Evolutionary conservation across 331 rosid species (phyloP).

Genomic region (Quercus tomentella): DNA sequence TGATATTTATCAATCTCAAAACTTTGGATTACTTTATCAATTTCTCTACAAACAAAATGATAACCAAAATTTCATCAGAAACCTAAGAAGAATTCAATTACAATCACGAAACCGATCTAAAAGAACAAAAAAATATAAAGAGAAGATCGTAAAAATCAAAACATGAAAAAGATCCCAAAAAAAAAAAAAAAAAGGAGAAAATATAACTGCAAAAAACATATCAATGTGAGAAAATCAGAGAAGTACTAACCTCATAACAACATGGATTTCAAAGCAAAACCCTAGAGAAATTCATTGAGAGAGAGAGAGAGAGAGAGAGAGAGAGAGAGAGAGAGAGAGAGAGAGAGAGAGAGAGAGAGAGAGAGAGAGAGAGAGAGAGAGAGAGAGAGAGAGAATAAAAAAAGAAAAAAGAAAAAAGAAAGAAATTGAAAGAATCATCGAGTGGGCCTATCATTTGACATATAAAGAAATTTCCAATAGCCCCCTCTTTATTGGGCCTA

Average conservation of each 20-base stretch:
- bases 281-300: not conserved
- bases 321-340: not conserved
- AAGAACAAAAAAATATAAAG: not conserved
- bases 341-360: constrained; percentile 3
- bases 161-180: not conserved
- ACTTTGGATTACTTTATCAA: too few species aligned
- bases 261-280: not conserved
- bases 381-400: constrained; percentile 6
- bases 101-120: not conserved
- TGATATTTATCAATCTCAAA: too few species aligned
- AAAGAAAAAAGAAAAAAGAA: not conserved
- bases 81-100: too few species aligned
- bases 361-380: not conserved
- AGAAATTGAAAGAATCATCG: not conserved
- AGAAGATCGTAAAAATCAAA: not conserved
- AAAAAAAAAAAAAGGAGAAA: not conserved
- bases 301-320: constrained; percentile 3
- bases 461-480: too few species aligned
- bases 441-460: too few species aligned
- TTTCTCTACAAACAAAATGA: not conserved
- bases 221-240: not conserved
- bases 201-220: too few species aligned
- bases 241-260: not conserved
- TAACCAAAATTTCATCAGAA: not conserved
- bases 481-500: too few species aligned